A percentile compares a stretch with the other conserved stretches of the same genome.
These are phyloP conservation scores for Fraxinus paxiana DNA, from an alignment of 305 asterid genomes.

Conservation along the genomic window DNA sequence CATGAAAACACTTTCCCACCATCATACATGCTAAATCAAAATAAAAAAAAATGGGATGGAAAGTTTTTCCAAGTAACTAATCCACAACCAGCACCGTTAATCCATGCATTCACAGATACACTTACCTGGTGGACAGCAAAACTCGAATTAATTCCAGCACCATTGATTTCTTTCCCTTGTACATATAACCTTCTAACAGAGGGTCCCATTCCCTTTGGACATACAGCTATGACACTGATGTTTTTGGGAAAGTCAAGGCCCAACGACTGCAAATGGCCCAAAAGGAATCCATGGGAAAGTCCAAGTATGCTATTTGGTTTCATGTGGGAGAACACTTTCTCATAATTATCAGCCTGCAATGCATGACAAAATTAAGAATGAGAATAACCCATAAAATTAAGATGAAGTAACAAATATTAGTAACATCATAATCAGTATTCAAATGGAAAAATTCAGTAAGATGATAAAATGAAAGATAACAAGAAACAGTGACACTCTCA, in stretches of 20 bases:
- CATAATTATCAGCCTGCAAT: constrained; percentile 85
- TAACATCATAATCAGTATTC: background rate
- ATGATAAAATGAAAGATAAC: background rate
- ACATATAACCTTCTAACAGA: constrained; percentile 96
- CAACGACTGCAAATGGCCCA: constrained; percentile 91
- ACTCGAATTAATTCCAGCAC: constrained; percentile 96
- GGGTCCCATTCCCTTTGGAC: constrained; percentile 99
- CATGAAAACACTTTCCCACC: background rate
- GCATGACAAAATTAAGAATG: constrained; percentile 6
- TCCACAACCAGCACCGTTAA: no score
- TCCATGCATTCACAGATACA: background rate
- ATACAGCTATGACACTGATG: constrained; percentile 88
- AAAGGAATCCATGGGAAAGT: constrained; percentile 91
- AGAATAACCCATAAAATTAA: background rate
- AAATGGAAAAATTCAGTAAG: background rate
- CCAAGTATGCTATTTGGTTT: constrained; percentile 90
- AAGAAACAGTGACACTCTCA: background rate
- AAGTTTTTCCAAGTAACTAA: no score
- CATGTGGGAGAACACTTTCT: constrained; percentile 79
- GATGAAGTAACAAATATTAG: background rate
- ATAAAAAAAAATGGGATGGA: no score
- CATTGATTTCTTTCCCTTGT: constrained; percentile 93
- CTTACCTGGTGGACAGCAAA: constrained; percentile 92
- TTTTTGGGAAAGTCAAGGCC: constrained; percentile 85
- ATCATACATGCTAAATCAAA: background rate